Base-by-base conservation (phyloP, 164 flowering plant genomes). In the Vitis amurensis region DNA sequence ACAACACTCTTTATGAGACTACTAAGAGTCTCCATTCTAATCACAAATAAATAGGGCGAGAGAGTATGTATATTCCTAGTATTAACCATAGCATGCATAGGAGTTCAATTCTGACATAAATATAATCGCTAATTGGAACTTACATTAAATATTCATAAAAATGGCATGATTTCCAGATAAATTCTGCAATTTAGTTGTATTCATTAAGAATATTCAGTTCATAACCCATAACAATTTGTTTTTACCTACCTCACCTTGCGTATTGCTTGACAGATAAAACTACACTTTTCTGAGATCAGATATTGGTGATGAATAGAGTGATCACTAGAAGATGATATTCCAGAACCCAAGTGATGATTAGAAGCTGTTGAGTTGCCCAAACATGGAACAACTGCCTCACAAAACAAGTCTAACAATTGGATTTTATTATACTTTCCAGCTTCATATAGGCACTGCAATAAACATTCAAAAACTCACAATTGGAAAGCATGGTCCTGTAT, bases 311-410 rank as follows among this genome's bases (percentile, higher is more conserved):
- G 64, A 55, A 19, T 50, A 69, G 55, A 31, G 16, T 29, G 50
- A 70, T 72, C 65, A 51, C 49, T 52, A n/a, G 85, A 50, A 58
- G 79, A 67, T 64, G 78, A 59, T 29, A 10, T 27, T 53, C 50
- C 74, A 44, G 10, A 55, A 51, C 59, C 72, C 9, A 29, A 50
- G 6, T 68, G 55, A 73, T 61, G 57, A 44, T 78, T 69, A 63
- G 82, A 77, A 53, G 67, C 69, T 70, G 64, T 74, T 53, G 71
- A 66, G 29, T 69, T 76, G 73, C 27, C 73, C 15, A 70, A 13
- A 55, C 77, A 79, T 71, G 92, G 91, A 84, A 91, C 87, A 71
- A 90, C 87, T 31, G 88, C 88, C 80, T 94, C 98, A 81, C 91
- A 89, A 29, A 83, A 77, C 52, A 91, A 70, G 73, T 91, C 96